Percentiles rank a stretch among this genome's conserved stretches.
These are phyloP conservation scores for Daldinia vernicosa DNA, from an alignment of 495 filamentous ascomycete genomes.

Conservation along the genomic window DNA sequence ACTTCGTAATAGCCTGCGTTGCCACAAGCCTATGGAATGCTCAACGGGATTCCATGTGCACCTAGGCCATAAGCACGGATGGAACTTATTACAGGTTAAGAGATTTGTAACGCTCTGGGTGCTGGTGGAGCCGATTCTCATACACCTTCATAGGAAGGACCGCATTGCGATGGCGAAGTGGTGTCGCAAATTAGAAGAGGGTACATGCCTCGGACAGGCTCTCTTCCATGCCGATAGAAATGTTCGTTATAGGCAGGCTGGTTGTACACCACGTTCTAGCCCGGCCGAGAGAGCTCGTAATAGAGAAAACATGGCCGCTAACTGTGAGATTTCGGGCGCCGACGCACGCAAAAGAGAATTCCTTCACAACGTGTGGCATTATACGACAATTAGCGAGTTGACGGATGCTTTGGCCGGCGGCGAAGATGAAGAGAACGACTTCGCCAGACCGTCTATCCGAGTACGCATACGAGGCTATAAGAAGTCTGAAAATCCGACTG, in stretches of 20 bases:
- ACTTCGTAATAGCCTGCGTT: constrained; percentile 29
- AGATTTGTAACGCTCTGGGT: constrained; percentile 38
- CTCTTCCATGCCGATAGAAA: neutral
- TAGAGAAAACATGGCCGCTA: neutral
- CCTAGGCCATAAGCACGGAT: constrained; percentile 37
- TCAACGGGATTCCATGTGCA: constrained; percentile 39
- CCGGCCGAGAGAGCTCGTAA: neutral
- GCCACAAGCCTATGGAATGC: constrained; percentile 38
- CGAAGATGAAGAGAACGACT: no score
- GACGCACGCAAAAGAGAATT: neutral
- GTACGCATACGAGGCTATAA: constrained; percentile 6
- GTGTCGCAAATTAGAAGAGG: neutral
- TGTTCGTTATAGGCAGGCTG: neutral
- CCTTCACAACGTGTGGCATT: constrained; percentile 24
- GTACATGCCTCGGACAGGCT: neutral
- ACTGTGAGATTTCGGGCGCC: neutral
- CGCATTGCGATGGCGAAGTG: constrained; percentile 22
- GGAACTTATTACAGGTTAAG: constrained; percentile 34
- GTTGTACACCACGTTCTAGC: constrained; percentile 1
- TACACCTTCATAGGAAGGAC: constrained; percentile 33
- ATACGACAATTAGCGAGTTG: constrained; percentile 6
- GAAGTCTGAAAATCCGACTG: neutral
- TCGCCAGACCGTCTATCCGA: neutral
- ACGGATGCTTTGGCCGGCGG: neutral
- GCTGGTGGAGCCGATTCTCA: constrained; percentile 14